Evolutionary conservation across 768 basidiomycete genomes (phyloP).

Genomic region (Rhizopogon vulgaris): DNA sequence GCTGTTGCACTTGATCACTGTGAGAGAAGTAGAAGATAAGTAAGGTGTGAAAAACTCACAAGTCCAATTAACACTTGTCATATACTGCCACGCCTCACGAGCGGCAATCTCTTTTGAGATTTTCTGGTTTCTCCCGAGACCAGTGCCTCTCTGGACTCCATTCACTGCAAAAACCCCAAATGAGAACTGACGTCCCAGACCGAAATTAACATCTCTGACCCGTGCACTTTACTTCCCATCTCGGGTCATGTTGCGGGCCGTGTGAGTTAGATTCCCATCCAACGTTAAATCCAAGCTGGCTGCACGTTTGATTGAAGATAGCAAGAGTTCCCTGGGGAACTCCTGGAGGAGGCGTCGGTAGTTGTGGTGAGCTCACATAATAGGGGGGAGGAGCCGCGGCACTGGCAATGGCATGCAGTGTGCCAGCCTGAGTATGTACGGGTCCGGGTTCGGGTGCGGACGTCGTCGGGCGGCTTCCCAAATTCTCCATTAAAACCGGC

Average conservation of each 20-base stretch:
- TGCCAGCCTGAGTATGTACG: slow-evolving; percentile 1
- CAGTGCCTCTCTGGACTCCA: slow-evolving; percentile 40
- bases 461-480: neutral
- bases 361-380: slow-evolving; percentile 9
- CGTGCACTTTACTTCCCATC: slow-evolving; percentile 49
- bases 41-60: slow-evolving; percentile 7
- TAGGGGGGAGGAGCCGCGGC: slow-evolving; percentile 14
- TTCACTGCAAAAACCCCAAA: slow-evolving; percentile 37
- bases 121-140: slow-evolving; percentile 55
- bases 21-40: neutral
- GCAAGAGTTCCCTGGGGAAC: slow-evolving; percentile 31
- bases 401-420: neutral
- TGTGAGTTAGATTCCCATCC: slow-evolving; percentile 40
- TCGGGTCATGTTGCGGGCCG: slow-evolving; percentile 50
- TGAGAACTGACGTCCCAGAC: neutral
- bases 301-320: slow-evolving; percentile 47
- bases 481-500: slow-evolving; percentile 10
- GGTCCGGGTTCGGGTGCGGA: slow-evolving; percentile 13
- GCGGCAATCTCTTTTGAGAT: slow-evolving; percentile 61
- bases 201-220: slow-evolving; percentile 31
- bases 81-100: slow-evolving; percentile 41
- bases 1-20: neutral
- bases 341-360: slow-evolving; percentile 13
- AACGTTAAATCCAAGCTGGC: slow-evolving; percentile 36
- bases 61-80: slow-evolving; percentile 41